These are phyloP conservation scores for Coniochaeta hoffmannii DNA, from an alignment of 2,329 filamentous ascomycete genomes.

Conservation along the genomic window DNA sequence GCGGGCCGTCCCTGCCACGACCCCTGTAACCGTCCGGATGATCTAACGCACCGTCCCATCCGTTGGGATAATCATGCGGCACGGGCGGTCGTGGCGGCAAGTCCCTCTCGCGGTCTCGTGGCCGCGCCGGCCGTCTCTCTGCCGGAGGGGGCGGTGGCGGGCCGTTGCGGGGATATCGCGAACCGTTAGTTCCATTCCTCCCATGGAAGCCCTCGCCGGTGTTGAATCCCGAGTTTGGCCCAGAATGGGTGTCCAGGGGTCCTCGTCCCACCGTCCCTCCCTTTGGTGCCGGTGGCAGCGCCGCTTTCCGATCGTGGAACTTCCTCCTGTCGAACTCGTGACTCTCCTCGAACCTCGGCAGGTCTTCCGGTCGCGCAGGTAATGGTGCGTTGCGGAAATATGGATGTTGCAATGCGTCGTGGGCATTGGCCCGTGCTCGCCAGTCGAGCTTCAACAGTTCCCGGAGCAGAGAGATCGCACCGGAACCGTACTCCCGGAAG, in stretches of 20 bases:
- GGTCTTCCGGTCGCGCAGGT: constrained; percentile 74
- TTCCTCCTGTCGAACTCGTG: constrained; percentile 94
- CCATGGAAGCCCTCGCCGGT: constrained; percentile 41
- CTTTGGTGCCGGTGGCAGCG: constrained; percentile 81
- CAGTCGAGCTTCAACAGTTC: constrained; percentile 86
- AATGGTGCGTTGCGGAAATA: constrained; percentile 79
- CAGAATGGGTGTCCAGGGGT: constrained; percentile 34
- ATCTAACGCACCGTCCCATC: constrained; percentile 24
- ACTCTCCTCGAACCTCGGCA: constrained; percentile 89
- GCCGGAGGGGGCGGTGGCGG: constrained; percentile 21
- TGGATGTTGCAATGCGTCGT: constrained; percentile 84
- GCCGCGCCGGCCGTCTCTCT: constrained; percentile 43
- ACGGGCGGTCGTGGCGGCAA: constrained; percentile 44
- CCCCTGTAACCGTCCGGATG: constrained; percentile 35
- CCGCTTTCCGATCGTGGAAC: constrained; percentile 77
- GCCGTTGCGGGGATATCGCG: constrained; percentile 32
- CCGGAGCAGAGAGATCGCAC: constrained; percentile 70
- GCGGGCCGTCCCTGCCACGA: constrained; percentile 20
- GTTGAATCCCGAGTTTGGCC: constrained; percentile 43
- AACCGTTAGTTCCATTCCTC: constrained; percentile 40
- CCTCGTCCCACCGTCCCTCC: constrained; percentile 82
- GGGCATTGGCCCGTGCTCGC: constrained; percentile 81
- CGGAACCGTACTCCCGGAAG: constrained; percentile 69
- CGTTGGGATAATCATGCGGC: constrained; percentile 29
- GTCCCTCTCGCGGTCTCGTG: constrained; percentile 30